These are phyloP conservation scores for Flaveria linearis DNA, from an alignment of 129 eudicot genomes.

Conservation along the genomic window DNA sequence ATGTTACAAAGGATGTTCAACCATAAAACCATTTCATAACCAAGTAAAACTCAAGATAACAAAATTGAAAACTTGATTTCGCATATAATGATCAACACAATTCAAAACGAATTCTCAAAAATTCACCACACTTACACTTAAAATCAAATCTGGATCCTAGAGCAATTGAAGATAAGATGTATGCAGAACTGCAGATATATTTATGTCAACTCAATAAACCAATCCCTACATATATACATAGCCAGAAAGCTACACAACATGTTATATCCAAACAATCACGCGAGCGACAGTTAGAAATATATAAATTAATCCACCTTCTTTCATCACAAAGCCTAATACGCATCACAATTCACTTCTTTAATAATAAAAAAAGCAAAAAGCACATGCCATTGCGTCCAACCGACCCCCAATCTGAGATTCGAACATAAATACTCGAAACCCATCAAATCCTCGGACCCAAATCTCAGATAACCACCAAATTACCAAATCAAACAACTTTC, in stretches of 20 bases:
- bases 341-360: conserved; percentile 14
- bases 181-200: background rate
- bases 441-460: conserved; percentile 2
- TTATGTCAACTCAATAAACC: conserved; percentile 21
- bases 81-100: background rate
- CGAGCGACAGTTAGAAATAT: conserved; percentile 51
- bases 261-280: conserved; percentile 53
- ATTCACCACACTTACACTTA: background rate
- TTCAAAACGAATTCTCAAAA: background rate
- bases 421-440: conserved; percentile 13
- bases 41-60: conserved; percentile 2
- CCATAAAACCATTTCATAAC: background rate
- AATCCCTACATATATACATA: conserved; percentile 16
- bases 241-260: conserved; percentile 45
- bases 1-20: background rate
- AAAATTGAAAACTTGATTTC: background rate
- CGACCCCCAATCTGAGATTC: conserved; percentile 54
- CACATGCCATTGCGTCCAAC: conserved; percentile 56
- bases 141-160: conserved; percentile 52
- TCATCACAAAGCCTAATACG: conserved; percentile 20
- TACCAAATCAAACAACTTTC: no score
- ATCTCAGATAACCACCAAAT: conserved; percentile 2
- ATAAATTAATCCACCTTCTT: conserved; percentile 29
- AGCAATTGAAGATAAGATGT: conserved; percentile 45
- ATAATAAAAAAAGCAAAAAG: conserved; percentile 17